Evolutionary conservation across 1,284 basidiomycete species (phyloP).

Genomic region (Leccinum fallax): DNA sequence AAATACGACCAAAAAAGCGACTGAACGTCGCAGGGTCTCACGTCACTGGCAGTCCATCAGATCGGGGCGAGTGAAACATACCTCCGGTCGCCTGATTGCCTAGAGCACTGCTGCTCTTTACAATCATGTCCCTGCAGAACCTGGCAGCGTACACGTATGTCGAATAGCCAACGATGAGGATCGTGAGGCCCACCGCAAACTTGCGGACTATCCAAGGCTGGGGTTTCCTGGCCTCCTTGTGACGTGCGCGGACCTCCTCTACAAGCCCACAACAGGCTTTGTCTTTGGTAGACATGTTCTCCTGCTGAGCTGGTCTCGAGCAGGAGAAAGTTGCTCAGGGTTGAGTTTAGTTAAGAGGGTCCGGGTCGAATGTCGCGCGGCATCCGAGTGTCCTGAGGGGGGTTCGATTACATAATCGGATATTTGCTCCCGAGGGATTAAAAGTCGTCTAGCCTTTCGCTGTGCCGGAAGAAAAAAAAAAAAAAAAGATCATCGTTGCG

Average conservation of each 20-base stretch:
- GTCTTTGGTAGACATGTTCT: conserved; percentile 20
- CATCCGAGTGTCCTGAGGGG: conserved; percentile 10
- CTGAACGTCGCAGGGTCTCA: conserved; percentile 35
- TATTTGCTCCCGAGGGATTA: not conserved
- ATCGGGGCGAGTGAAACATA: conserved; percentile 35
- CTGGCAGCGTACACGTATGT: conserved; percentile 64
- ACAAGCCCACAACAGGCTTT: conserved; percentile 33
- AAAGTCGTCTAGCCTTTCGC: not conserved
- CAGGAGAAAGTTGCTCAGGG: not conserved
- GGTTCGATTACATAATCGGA: conserved; percentile 25
- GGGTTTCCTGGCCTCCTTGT: conserved; percentile 18
- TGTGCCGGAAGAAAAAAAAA: not conserved
- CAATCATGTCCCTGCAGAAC: conserved; percentile 61
- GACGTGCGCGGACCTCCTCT: conserved; percentile 21
- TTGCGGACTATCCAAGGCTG: conserved; percentile 57
- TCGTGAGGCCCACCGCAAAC: conserved; percentile 44
- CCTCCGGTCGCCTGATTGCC: conserved; percentile 49
- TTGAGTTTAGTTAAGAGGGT: conserved; percentile 9
- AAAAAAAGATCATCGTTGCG: not conserved
- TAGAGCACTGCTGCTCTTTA: conserved; percentile 38
- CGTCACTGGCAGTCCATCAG: conserved; percentile 1
- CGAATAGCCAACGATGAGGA: conserved; percentile 46
- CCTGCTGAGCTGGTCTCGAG: not conserved
- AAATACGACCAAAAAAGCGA: conserved; percentile 53
- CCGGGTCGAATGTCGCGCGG: conserved; percentile 15